phyloP scores from a whole-genome alignment of 345 rosid species.

The Ceriops tagal region DNA sequence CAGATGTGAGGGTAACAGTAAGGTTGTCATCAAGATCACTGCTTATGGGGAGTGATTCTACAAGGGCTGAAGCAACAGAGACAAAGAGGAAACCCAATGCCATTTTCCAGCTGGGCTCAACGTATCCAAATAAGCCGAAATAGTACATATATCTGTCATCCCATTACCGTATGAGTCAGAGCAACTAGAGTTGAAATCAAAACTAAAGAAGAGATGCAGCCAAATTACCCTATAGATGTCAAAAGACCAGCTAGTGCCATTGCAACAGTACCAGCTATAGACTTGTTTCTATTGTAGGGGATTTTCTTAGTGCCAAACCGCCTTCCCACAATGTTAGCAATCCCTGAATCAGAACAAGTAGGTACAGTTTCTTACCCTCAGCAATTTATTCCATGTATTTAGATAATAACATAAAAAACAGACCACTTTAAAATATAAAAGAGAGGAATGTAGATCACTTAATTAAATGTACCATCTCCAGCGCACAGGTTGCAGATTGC shows the following conservation, averaged over 20 bases:
- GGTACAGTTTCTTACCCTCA: background rate
- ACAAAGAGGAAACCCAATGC: conserved; percentile 53
- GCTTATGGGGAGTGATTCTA: conserved; percentile 89
- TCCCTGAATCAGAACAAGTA: conserved; percentile 38
- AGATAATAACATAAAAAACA: background rate
- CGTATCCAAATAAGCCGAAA: conserved; percentile 62
- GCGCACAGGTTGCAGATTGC: conserved; percentile 91
- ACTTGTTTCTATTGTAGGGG: conserved; percentile 76
- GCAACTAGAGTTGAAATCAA: too few species aligned
- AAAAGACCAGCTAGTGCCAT: conserved; percentile 70
- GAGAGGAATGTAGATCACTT: background rate
- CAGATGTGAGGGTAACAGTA: conserved; percentile 62
- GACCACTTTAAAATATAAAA: background rate
- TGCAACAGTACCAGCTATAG: conserved; percentile 80
- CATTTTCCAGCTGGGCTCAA: conserved; percentile 47
- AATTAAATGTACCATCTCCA: conserved; percentile 74
- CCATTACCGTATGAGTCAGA: background rate
- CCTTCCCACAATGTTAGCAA: conserved; percentile 91
- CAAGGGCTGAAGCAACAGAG: conserved; percentile 67
- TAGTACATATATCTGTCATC: conserved; percentile 62
- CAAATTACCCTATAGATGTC: conserved; percentile 52
- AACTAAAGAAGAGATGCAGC: background rate
- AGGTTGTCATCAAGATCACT: conserved; percentile 87
- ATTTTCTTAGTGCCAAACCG: conserved; percentile 62
- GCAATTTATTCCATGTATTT: background rate